These are phyloP conservation scores for Penstemon eatonii DNA, from an alignment of 257 asterid species.

Conservation along the genomic window DNA sequence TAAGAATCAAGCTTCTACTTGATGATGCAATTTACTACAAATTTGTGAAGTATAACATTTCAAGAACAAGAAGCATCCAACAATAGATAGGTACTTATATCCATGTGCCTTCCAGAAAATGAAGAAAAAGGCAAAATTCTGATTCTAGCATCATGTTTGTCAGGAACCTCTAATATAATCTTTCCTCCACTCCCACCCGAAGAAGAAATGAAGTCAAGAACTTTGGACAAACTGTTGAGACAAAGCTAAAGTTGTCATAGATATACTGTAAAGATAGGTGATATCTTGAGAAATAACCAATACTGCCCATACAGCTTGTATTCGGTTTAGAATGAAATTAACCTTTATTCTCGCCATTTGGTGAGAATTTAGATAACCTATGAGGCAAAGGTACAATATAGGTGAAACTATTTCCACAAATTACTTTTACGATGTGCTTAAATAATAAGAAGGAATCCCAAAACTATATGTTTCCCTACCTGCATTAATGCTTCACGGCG, in stretches of 20 bases:
- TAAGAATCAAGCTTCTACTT: neutral
- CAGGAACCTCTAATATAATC: neutral
- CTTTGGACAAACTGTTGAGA: neutral
- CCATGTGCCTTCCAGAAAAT: neutral
- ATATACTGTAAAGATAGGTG: neutral
- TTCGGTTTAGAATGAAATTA: neutral
- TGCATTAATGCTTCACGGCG: slow-evolving; percentile 82
- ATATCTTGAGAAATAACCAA: neutral
- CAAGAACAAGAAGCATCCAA: neutral
- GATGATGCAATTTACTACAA: neutral
- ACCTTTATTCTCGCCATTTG: neutral
- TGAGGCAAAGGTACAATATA: neutral
- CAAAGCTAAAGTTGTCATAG: neutral
- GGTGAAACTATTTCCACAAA: neutral
- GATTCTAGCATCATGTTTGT: neutral
- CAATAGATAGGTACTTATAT: neutral
- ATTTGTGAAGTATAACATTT: neutral
- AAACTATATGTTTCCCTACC: slow-evolving; percentile 40
- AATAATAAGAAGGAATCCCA: neutral
- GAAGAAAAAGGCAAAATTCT: neutral
- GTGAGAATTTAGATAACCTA: neutral
- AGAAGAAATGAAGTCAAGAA: neutral
- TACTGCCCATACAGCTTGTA: neutral
- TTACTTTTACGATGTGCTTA: neutral
- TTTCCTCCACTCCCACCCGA: neutral